Evolutionary conservation across 129 eudicot species (phyloP).

Genomic region (Flaveria trinervia): DNA sequence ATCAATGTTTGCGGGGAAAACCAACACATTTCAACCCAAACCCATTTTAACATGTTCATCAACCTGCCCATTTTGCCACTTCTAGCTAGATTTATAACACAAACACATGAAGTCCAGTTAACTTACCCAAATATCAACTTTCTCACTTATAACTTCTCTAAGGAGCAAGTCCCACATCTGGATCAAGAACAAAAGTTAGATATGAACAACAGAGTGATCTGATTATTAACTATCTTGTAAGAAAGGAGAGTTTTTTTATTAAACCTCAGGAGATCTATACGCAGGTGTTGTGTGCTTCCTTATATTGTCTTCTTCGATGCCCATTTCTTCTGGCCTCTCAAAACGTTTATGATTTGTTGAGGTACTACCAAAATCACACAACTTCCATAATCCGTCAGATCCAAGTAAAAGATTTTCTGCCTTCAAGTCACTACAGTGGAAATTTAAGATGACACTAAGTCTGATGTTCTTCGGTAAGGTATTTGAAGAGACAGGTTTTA

Average conservation of each 20-base stretch:
- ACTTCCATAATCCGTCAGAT: conserved; percentile 93
- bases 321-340: conserved; percentile 99
- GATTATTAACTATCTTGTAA: too few relatives aligned
- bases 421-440: conserved; percentile 81
- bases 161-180: conserved; percentile 98
- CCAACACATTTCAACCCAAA: background rate
- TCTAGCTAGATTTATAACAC: too few relatives aligned
- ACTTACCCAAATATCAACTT: conserved; percentile 98
- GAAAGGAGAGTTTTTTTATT: background rate
- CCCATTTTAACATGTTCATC: too few relatives aligned
- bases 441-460: conserved; percentile 11
- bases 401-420: conserved; percentile 92
- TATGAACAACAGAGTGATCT: background rate
- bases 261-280: conserved; percentile 97
- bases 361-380: conserved; percentile 97
- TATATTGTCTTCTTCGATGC: conserved; percentile 94
- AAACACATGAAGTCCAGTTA: background rate
- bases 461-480: background rate
- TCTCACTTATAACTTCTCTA: conserved; percentile 86
- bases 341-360: conserved; percentile 93
- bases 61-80: too few relatives aligned
- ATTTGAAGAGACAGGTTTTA: background rate
- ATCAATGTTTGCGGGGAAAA: background rate
- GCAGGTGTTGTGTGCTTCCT: conserved; percentile 99
- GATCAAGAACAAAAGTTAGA: conserved; percentile 35